These are phyloP conservation scores for Dothideomycetes sp. DNA, from an alignment of 2,329 filamentous ascomycete species.

Conservation along the genomic window DNA sequence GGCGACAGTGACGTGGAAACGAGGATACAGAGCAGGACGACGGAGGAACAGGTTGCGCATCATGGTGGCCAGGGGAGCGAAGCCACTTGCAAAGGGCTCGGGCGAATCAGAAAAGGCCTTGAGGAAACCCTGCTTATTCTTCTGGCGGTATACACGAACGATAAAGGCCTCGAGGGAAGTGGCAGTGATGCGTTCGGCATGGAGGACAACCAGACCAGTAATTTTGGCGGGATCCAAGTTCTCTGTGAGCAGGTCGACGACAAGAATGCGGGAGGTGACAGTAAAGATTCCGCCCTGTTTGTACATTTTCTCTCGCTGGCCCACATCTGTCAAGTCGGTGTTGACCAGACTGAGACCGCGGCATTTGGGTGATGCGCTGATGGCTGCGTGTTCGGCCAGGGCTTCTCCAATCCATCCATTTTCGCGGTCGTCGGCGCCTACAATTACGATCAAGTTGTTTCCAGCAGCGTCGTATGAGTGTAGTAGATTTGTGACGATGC, in stretches of 20 bases:
- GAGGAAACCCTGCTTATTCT: constrained; percentile 86
- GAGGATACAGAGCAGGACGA: constrained; percentile 82
- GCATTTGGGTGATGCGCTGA: constrained; percentile 73
- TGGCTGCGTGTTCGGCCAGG: constrained; percentile 85
- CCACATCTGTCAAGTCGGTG: constrained; percentile 84
- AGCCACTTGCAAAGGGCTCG: constrained; percentile 80
- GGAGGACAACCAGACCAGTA: constrained; percentile 77
- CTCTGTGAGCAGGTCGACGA: constrained; percentile 83
- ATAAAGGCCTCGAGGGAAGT: constrained; percentile 94
- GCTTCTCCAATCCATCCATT: constrained; percentile 97
- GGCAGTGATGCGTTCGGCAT: constrained; percentile 76
- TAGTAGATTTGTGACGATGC: constrained; percentile 87
- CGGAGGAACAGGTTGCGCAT: constrained; percentile 86
- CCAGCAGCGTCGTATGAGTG: constrained; percentile 95
- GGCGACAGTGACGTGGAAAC: constrained; percentile 86
- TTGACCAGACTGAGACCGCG: constrained; percentile 86
- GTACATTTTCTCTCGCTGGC: constrained; percentile 85
- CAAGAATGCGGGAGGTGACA: constrained; percentile 88
- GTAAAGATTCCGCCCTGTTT: constrained; percentile 82
- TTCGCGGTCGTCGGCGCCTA: constrained; percentile 84
- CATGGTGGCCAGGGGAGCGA: constrained; percentile 79
- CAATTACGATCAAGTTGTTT: constrained; percentile 80
- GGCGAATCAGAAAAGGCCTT: constrained; percentile 95
- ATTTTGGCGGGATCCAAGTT: constrained; percentile 74
- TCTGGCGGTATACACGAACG: constrained; percentile 82